Conservation (phyloP, 2,329 filamentous ascomycete species). For the Ophiocordyceps camponoti-rufipedis region DNA sequence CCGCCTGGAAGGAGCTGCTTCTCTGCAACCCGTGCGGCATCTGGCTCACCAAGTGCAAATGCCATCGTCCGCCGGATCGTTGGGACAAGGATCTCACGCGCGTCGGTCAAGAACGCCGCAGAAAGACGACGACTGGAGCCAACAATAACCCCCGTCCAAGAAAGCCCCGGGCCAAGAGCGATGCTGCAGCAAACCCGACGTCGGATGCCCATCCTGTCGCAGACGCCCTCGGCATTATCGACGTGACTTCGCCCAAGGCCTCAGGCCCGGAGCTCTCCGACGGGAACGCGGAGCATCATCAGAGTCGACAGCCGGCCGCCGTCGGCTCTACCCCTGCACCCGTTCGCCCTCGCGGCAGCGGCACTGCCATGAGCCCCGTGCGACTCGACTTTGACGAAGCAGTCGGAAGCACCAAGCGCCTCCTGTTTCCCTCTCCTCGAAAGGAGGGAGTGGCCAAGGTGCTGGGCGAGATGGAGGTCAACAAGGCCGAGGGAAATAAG, state of each 20-base stretch:
- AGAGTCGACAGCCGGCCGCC: neutral
- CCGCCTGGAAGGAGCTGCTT: conserved; percentile 49
- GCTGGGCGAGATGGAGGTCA: conserved; percentile 37
- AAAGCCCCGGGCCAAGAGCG: conserved; percentile 30
- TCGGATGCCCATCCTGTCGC: conserved; percentile 37
- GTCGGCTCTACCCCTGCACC: conserved; percentile 18
- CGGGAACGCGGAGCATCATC: conserved; percentile 1
- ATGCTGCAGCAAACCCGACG: conserved; percentile 23
- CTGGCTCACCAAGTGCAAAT: conserved; percentile 79
- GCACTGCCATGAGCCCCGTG: conserved; percentile 39
- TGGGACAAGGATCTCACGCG: conserved; percentile 53
- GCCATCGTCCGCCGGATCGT: conserved; percentile 63
- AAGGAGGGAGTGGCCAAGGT: conserved; percentile 45
- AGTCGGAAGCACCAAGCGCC: conserved; percentile 41
- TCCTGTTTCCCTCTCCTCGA: conserved; percentile 62
- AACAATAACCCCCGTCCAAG: conserved; percentile 22
- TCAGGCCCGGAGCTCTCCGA: conserved; percentile 5
- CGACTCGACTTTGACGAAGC: conserved; percentile 28
- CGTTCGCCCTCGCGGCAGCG: conserved; percentile 35
- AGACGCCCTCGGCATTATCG: conserved; percentile 30
- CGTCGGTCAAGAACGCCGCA: conserved; percentile 31
- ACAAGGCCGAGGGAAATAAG: conserved; percentile 17
- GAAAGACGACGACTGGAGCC: conserved; percentile 21
- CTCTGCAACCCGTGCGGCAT: conserved; percentile 94
- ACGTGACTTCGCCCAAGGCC: conserved; percentile 17